phyloP scores from a whole-genome alignment of 2,329 filamentous ascomycete species.

The Iodosphaeria phyllophila region DNA sequence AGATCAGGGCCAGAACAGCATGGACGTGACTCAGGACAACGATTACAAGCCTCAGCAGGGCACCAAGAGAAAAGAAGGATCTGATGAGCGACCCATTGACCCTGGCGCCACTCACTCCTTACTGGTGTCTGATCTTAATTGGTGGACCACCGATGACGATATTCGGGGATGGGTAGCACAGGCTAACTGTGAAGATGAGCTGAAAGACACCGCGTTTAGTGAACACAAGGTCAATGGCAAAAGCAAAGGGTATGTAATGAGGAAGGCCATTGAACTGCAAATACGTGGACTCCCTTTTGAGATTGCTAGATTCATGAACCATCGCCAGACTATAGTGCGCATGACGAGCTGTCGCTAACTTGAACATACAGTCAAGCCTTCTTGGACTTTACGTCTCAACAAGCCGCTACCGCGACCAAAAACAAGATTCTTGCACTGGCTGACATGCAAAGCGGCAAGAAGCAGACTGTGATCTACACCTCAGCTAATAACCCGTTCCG shows the following conservation, averaged over 20 bases:
- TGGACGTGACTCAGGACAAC: slow-evolving; percentile 12
- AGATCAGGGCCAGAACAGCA: slow-evolving; percentile 12
- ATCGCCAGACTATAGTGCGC: too few relatives aligned
- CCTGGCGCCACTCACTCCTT: slow-evolving; percentile 48
- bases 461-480: slow-evolving; percentile 56
- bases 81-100: slow-evolving; percentile 39
- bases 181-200: slow-evolving; percentile 63
- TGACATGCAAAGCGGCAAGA: slow-evolving; percentile 41
- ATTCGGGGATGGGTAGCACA: slow-evolving; percentile 71
- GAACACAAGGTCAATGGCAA: slow-evolving; percentile 99
- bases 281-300: too few relatives aligned
- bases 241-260: slow-evolving; percentile 65
- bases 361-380: slow-evolving; percentile 44
- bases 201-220: slow-evolving; percentile 89
- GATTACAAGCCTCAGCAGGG: slow-evolving; percentile 36
- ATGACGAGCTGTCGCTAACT: slow-evolving; percentile 5
- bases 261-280: background rate
- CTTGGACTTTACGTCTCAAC: slow-evolving; percentile 64
- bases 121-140: slow-evolving; percentile 76
- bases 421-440: slow-evolving; percentile 55
- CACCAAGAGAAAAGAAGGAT: slow-evolving; percentile 40
- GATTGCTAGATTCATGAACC: too few relatives aligned
- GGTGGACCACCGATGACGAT: slow-evolving; percentile 96
- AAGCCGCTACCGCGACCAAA: slow-evolving; percentile 74
- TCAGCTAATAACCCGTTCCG: slow-evolving; percentile 72